A percentile compares a stretch with the other conserved stretches of the same genome.
Evolutionary conservation across 2,329 filamentous ascomycete species (phyloP).

Genomic region (Lachnum nothofagi): DNA sequence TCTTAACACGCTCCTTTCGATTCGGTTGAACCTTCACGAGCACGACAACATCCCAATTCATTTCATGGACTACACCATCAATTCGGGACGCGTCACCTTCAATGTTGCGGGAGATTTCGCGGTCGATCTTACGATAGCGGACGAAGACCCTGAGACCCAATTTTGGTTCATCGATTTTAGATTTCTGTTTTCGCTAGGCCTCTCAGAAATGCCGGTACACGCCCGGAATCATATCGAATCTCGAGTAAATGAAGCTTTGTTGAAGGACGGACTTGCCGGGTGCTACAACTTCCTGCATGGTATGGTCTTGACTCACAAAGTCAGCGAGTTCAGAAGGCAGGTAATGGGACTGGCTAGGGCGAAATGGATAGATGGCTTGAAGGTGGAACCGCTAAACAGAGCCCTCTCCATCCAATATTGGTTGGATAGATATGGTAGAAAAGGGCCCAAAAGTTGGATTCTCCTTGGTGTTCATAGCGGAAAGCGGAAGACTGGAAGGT

Average conservation of each 20-base stretch:
- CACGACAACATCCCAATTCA: constrained; percentile 68
- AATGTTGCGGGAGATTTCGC: constrained; percentile 80
- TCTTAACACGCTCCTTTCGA: constrained; percentile 75
- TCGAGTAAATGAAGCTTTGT: constrained; percentile 67
- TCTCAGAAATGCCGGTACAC: constrained; percentile 54
- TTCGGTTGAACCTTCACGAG: constrained; percentile 81
- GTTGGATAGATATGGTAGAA: constrained; percentile 54
- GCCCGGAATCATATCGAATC: constrained; percentile 63
- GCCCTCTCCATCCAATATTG: constrained; percentile 89
- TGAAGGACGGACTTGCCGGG: constrained; percentile 64
- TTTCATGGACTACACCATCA: constrained; percentile 72
- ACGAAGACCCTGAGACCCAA: constrained; percentile 75
- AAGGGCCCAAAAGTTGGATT: constrained; percentile 78
- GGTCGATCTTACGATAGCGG: constrained; percentile 83
- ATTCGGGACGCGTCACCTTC: constrained; percentile 86
- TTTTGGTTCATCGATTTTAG: constrained; percentile 94
- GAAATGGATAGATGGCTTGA: constrained; percentile 73
- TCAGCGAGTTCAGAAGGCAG: constrained; percentile 75
- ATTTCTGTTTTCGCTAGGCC: constrained; percentile 70
- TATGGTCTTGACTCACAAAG: constrained; percentile 83
- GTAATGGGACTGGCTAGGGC: constrained; percentile 62
- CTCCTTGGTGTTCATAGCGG: constrained; percentile 77
- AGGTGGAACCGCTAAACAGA: constrained; percentile 73
- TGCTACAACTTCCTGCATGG: constrained; percentile 87
- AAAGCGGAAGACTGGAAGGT: constrained; percentile 38